A percentile compares a stretch with the other conserved stretches of the same genome.
Conservation (phyloP, 768 basidiomycete species). For the Floccularia luteovirens region DNA sequence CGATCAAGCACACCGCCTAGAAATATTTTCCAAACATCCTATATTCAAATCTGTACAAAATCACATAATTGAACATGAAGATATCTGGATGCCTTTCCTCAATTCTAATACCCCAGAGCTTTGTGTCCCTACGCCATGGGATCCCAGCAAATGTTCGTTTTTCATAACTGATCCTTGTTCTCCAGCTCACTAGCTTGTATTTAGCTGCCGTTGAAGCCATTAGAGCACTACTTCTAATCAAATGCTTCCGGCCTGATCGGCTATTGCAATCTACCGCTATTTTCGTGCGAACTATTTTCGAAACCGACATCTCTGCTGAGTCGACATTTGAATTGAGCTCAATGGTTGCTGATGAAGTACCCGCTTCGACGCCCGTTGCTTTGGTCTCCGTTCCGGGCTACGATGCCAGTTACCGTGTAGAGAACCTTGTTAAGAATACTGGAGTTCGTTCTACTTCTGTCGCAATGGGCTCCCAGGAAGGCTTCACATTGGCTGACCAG, state of each 20-base stretch:
- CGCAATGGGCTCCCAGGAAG: constrained; percentile 98
- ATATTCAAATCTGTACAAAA: constrained; percentile 72
- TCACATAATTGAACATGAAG: constrained; percentile 53
- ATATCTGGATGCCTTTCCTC: constrained; percentile 69
- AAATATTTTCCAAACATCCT: constrained; percentile 61
- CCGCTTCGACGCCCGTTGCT: constrained; percentile 76
- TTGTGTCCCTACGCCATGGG: constrained; percentile 74
- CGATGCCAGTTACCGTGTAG: constrained; percentile 96
- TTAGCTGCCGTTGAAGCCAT: constrained; percentile 69
- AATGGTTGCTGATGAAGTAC: constrained; percentile 77
- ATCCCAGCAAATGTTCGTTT: constrained; percentile 64
- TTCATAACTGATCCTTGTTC: not conserved
- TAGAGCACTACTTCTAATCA: constrained; percentile 71
- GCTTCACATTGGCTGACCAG: constrained; percentile 93
- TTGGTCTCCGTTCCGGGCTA: constrained; percentile 93
- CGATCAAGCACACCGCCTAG: constrained; percentile 65
- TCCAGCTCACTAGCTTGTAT: constrained; percentile 4
- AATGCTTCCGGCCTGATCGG: constrained; percentile 90
- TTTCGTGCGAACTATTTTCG: constrained; percentile 74
- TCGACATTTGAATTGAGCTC: constrained; percentile 67
- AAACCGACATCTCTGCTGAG: constrained; percentile 67
- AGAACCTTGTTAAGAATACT: constrained; percentile 74
- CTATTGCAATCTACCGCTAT: constrained; percentile 74
- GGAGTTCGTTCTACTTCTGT: constrained; percentile 79
- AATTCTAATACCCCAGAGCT: constrained; percentile 59